Conservation (phyloP, 768 basidiomycete species). For the Vararia minispora region DNA sequence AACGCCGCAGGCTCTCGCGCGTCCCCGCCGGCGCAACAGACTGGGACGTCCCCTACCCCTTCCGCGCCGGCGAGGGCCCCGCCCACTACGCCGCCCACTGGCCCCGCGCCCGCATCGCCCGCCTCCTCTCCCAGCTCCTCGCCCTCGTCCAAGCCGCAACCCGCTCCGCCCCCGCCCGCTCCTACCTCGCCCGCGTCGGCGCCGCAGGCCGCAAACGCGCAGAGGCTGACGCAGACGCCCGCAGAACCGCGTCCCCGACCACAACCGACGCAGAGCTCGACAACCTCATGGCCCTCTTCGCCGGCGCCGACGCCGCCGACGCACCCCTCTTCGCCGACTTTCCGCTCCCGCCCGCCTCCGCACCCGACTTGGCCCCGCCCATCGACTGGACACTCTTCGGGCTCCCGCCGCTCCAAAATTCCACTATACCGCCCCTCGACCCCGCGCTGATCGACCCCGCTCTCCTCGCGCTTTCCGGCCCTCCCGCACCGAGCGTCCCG, state of each 20-base stretch:
- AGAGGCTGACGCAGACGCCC: background rate
- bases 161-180: constrained; percentile 48
- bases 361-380: constrained; percentile 25
- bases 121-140: constrained; percentile 50
- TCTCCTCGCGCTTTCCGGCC: constrained; percentile 7
- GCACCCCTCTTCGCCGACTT: constrained; percentile 3
- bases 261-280: constrained; percentile 1
- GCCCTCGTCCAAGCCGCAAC: constrained; percentile 49
- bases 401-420: constrained; percentile 8
- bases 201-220: constrained; percentile 15
- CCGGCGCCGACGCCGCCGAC: constrained; percentile 2
- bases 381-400: constrained; percentile 41
- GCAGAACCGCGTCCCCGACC: background rate
- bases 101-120: constrained; percentile 53
- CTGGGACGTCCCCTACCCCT: constrained; percentile 81
- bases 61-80: constrained; percentile 60
- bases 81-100: constrained; percentile 50
- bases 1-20: constrained; percentile 50
- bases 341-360: background rate
- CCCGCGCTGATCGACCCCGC: constrained; percentile 13
- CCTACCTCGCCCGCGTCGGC: constrained; percentile 21
- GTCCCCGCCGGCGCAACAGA: constrained; percentile 75
- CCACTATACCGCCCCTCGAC: background rate
- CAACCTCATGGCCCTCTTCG: constrained; percentile 3
- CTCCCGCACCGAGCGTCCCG: constrained; percentile 9